Evolutionary conservation across 768 basidiomycete genomes (phyloP).

Genomic region (Fomitopsis serialis): DNA sequence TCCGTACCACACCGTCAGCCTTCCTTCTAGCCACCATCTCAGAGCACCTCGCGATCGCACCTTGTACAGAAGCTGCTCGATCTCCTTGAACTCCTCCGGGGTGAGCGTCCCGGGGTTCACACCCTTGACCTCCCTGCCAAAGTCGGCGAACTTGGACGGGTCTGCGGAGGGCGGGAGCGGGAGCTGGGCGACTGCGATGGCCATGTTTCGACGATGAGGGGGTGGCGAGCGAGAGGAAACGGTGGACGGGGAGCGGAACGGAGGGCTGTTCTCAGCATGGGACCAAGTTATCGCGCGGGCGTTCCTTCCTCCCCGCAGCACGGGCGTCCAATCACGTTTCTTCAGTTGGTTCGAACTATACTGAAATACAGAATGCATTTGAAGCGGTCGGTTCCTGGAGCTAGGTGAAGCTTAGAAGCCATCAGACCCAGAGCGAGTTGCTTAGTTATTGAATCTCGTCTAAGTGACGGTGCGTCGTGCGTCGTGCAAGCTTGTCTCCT

Average conservation of each 20-base stretch:
- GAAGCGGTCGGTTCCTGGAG: too few relatives aligned
- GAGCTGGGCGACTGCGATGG: slow-evolving; percentile 60
- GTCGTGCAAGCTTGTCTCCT: too few relatives aligned
- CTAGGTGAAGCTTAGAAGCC: too few relatives aligned
- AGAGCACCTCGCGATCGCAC: slow-evolving; percentile 31
- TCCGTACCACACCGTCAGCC: neutral
- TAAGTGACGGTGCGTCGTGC: too few relatives aligned
- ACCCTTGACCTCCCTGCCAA: slow-evolving; percentile 76
- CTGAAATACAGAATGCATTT: too few relatives aligned
- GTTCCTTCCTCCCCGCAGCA: too few relatives aligned
- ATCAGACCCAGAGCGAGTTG: too few relatives aligned
- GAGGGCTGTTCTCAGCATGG: neutral
- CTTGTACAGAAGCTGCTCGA: slow-evolving; percentile 73
- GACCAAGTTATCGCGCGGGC: neutral
- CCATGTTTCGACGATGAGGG: slow-evolving; percentile 36
- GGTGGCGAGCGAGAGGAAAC: neutral
- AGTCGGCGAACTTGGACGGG: slow-evolving; percentile 55
- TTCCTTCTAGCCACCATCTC: neutral
- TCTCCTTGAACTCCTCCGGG: slow-evolving; percentile 56
- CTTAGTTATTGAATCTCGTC: too few relatives aligned
- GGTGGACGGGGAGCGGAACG: neutral
- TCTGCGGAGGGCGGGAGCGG: slow-evolving; percentile 73
- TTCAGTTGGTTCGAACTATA: too few relatives aligned
- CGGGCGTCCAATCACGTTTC: too few relatives aligned
- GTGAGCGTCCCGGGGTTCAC: slow-evolving; percentile 60